A percentile compares a stretch with the other conserved stretches of the same genome.
Conservation (phyloP, 805 yeast species). For the Starmerella kuoi region DNA sequence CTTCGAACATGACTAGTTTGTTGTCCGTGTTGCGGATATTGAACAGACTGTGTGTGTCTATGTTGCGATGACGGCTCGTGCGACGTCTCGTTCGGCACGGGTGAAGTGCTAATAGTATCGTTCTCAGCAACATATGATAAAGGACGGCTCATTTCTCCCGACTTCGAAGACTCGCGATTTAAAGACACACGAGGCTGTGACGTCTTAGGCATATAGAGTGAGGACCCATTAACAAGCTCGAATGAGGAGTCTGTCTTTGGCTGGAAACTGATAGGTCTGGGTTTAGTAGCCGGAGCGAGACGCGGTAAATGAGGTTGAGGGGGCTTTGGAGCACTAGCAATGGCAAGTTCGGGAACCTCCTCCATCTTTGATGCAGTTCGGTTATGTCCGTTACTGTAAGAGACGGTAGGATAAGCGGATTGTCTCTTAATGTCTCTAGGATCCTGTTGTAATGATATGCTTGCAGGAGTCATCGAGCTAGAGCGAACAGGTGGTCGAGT, state of each 20-base stretch:
- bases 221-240: constrained; percentile 11
- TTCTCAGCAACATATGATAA: constrained; percentile 2
- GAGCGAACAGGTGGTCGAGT: constrained; percentile 6
- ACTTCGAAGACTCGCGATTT: constrained; percentile 26
- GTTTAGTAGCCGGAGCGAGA: constrained; percentile 22
- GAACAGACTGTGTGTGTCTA: no score
- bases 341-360: constrained; percentile 23
- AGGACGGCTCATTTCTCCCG: constrained; percentile 29
- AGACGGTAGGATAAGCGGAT: constrained; percentile 7
- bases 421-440: constrained; percentile 4
- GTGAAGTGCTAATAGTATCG: background rate
- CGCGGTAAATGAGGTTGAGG: constrained; percentile 4
- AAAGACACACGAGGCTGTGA: constrained; percentile 29
- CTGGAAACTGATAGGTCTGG: constrained; percentile 32
- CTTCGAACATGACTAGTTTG: background rate
- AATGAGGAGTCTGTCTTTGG: constrained; percentile 14
- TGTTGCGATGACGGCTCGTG: background rate
- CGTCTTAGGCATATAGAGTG: constrained; percentile 22
- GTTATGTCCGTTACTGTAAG: background rate
- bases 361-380: constrained; percentile 8
- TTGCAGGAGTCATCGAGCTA: constrained; percentile 6
- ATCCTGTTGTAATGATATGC: background rate
- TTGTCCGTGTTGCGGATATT: background rate
- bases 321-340: constrained; percentile 12
- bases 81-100: background rate